A percentile compares a stretch with the other conserved stretches of the same genome.
Conservation (phyloP, 2,329 filamentous ascomycete species). For the Akanthomyces dipterigenus region DNA sequence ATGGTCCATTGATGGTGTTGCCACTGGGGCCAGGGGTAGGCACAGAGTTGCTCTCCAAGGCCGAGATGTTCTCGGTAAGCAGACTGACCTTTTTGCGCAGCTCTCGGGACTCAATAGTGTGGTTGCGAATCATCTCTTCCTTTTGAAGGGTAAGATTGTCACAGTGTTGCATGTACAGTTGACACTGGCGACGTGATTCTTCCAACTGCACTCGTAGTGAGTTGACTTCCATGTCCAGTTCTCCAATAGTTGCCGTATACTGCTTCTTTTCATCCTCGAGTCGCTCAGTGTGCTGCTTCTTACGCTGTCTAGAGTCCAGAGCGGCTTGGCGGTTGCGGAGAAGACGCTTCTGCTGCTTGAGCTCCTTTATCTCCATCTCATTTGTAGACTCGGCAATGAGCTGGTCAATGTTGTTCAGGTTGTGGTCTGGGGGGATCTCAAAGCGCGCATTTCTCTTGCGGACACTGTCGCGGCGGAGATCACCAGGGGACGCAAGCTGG, state of each 20-base stretch:
- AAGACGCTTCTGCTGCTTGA: conserved; percentile 96
- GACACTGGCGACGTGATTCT: conserved; percentile 65
- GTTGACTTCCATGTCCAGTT: conserved; percentile 71
- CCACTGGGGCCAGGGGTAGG: conserved; percentile 38
- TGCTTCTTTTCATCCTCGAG: conserved; percentile 96
- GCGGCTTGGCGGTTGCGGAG: conserved; percentile 94
- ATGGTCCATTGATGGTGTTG: conserved; percentile 62
- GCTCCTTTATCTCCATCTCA: conserved; percentile 91
- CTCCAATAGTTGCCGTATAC: conserved; percentile 67
- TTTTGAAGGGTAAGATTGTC: conserved; percentile 77
- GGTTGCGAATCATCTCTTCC: conserved; percentile 79
- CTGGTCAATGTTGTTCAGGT: conserved; percentile 88
- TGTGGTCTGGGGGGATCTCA: conserved; percentile 91
- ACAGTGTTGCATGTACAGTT: conserved; percentile 68
- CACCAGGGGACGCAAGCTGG: conserved; percentile 66
- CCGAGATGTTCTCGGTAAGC: conserved; percentile 65
- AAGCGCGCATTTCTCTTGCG: conserved; percentile 99
- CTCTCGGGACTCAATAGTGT: conserved; percentile 85
- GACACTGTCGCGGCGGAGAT: conserved; percentile 76
- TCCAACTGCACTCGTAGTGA: conserved; percentile 63
- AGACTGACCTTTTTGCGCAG: conserved; percentile 88
- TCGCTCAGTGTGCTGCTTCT: conserved; percentile 96
- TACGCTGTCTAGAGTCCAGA: conserved; percentile 91
- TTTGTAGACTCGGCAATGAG: conserved; percentile 83
- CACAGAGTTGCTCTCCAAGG: conserved; percentile 56